Conservation (phyloP, 345 rosid species). For the Populus deltoides region DNA sequence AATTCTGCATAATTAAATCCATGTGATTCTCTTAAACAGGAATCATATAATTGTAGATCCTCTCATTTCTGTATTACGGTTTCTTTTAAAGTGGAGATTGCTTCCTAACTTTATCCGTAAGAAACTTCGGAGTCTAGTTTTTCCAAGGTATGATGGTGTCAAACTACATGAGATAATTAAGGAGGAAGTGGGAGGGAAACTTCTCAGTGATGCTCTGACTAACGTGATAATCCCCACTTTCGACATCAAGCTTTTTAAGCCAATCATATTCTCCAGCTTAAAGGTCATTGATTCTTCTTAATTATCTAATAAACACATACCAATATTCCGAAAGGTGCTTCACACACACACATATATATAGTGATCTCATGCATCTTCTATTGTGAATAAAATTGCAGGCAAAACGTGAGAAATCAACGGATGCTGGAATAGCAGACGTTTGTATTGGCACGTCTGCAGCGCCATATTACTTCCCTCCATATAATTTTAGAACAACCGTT, state of each 20-base stretch:
- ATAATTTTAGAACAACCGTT: slow-evolving; percentile 9
- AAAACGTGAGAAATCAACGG: not conserved
- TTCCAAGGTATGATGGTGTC: not conserved
- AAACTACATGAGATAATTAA: not conserved
- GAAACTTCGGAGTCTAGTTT: too few relatives aligned
- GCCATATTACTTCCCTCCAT: slow-evolving; percentile 15
- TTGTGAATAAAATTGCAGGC: not conserved
- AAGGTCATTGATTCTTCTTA: not conserved
- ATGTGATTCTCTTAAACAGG: too few relatives aligned
- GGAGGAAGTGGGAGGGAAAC: not conserved
- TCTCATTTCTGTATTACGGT: too few relatives aligned
- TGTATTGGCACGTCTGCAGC: slow-evolving; percentile 23
- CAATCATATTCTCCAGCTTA: slow-evolving; percentile 10
- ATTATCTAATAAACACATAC: not conserved
- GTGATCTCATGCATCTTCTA: not conserved
- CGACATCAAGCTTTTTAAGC: slow-evolving; percentile 13
- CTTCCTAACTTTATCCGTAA: not conserved
- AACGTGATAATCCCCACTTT: not conserved
- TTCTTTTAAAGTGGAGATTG: not conserved
- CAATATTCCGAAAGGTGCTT: not conserved
- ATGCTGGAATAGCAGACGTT: slow-evolving; percentile 1
- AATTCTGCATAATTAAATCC: too few relatives aligned
- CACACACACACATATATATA: too few relatives aligned
- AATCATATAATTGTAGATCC: too few relatives aligned
- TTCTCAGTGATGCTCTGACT: slow-evolving; percentile 3